phyloP scores from a whole-genome alignment of 148 eudicot genomes.

The Chenopodium suecicum region DNA sequence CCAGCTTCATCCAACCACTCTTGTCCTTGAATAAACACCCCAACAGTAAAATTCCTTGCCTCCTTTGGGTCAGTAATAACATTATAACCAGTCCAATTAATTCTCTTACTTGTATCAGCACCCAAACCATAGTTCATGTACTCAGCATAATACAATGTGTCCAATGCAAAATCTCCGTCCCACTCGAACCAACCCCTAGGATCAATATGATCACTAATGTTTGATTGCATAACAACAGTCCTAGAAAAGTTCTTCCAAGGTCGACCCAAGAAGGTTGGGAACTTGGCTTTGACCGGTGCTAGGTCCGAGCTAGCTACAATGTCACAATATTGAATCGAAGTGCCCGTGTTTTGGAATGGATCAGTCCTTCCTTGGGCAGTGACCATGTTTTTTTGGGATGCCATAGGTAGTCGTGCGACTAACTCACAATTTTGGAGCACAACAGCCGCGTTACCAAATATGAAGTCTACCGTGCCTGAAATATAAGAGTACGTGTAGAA shows the following conservation, averaged over 20 bases:
- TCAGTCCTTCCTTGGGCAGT: conserved; percentile 36
- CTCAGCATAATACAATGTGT: conserved; percentile 29
- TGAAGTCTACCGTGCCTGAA: conserved; percentile 39
- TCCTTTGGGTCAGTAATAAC: background rate
- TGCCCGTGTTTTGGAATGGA: conserved; percentile 35
- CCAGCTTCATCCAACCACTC: conserved; percentile 28
- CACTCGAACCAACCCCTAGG: conserved; percentile 33
- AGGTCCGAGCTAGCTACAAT: conserved; percentile 21
- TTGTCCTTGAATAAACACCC: conserved; percentile 30
- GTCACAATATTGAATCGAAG: conserved; percentile 22
- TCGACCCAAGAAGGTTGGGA: conserved; percentile 31
- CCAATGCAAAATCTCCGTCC: conserved; percentile 24
- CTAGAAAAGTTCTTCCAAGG: conserved; percentile 40
- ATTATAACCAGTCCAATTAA: conserved; percentile 32
- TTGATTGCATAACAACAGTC: conserved; percentile 32
- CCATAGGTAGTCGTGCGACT: conserved; percentile 20
- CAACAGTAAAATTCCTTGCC: conserved; percentile 30
- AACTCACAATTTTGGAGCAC: conserved; percentile 31
- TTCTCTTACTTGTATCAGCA: conserved; percentile 22
- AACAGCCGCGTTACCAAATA: conserved; percentile 37
- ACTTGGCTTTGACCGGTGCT: conserved; percentile 11
- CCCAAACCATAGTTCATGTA: conserved; percentile 29
- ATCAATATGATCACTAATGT: conserved; percentile 18
- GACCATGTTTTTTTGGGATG: conserved; percentile 30
- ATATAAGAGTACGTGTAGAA: conserved; percentile 24